Base-by-base conservation (phyloP, 1,284 basidiomycete genomes). In the Fistulinella staudtii region DNA sequence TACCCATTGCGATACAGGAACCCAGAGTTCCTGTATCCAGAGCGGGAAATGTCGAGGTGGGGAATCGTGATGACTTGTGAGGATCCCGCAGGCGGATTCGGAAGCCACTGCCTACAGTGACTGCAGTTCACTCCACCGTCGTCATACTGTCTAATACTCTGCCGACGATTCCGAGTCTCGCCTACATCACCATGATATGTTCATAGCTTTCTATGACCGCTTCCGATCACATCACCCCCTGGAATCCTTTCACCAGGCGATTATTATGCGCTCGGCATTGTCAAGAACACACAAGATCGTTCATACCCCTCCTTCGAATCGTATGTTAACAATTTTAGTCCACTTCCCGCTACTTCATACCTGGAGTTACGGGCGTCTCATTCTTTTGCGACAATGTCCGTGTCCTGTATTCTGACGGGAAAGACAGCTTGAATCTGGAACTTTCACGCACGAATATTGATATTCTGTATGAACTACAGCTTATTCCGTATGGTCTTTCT, bases 41-140 rank as follows among this genome's bases (percentile, higher is more conserved):
- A n/a, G 20, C 0, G 24, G 33, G 51, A 43, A 29, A 53, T 54
- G 43, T 53, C 38, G 15, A 40, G 34, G 25, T 5, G 39, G 41
- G 34, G 28, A 17, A 8, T 23, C 9, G 31, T n/a, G 20, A 23
- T 39, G 15, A 20, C 36, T 22, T 23, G 21, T n/a, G 15, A 36
- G 30, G 30, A 50, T 51, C 46, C 45, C 29, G 14, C 28, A 24
- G 15, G 29, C 23, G n/a, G 22, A 15, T 25, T n/a, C n/a, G n/a
- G n/a, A n/a, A n/a, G 25, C 22, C 35, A 35, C n/a, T 24, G 23
- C 21, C 24, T 14, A 17, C 22, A 30, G 15, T n/a, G n/a, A n/a
- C 9, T 4, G n/a, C 29, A 8, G 17, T 31, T 17, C 29, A 17
- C 15, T 17, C 29, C 29, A 31, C 29, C 7, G 29, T 8, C 9